phyloP scores from a whole-genome alignment of 2,329 filamentous ascomycete species.

The Podosphaera xanthii region DNA sequence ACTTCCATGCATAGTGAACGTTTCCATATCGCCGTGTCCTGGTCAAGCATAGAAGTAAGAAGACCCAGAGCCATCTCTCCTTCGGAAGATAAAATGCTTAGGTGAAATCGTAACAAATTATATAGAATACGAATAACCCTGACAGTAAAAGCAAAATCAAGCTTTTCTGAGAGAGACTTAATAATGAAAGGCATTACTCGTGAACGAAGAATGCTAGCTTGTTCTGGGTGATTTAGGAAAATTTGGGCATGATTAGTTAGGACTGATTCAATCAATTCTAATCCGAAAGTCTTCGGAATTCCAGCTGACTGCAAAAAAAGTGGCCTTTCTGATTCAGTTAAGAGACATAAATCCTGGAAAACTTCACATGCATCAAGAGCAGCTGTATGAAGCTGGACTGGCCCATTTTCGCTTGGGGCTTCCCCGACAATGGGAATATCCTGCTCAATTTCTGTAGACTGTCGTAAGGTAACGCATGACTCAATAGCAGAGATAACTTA shows the following conservation, averaged over 20 bases:
- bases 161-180: slow-evolving; percentile 51
- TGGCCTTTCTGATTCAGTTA: slow-evolving; percentile 65
- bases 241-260: slow-evolving; percentile 66
- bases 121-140: slow-evolving; percentile 66
- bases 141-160: slow-evolving; percentile 62
- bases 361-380: slow-evolving; percentile 72
- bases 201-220: slow-evolving; percentile 52
- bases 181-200: slow-evolving; percentile 69
- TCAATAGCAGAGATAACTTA: slow-evolving; percentile 19
- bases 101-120: slow-evolving; percentile 55
- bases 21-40: slow-evolving; percentile 69
- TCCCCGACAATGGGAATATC: slow-evolving; percentile 39
- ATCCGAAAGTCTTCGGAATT: slow-evolving; percentile 58
- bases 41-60: slow-evolving; percentile 68
- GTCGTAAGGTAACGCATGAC: slow-evolving; percentile 5
- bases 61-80: slow-evolving; percentile 65
- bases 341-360: slow-evolving; percentile 71
- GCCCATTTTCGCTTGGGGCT: slow-evolving; percentile 40
- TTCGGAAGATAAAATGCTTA: slow-evolving; percentile 51
- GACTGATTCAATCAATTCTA: slow-evolving; percentile 82
- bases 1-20: slow-evolving; percentile 78
- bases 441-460: slow-evolving; percentile 15
- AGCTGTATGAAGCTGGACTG: slow-evolving; percentile 45
- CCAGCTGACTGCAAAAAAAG: slow-evolving; percentile 61
- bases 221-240: slow-evolving; percentile 57